Conservation (phyloP, 75 land plant species). For the Cryptomeria japonica region DNA sequence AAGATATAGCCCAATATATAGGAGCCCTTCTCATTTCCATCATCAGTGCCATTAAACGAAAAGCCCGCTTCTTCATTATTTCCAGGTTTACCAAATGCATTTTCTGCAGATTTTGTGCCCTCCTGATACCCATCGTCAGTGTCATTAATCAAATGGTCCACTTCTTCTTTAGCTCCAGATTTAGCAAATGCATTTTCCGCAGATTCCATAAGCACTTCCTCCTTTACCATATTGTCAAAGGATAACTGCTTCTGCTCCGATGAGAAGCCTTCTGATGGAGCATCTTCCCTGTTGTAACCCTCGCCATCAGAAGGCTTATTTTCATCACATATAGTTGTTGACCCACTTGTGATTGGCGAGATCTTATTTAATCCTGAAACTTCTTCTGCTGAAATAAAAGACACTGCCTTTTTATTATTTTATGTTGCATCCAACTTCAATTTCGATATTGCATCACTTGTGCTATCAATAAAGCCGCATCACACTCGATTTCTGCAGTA, state of each 20-base stretch:
- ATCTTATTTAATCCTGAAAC: not conserved
- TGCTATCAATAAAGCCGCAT: conserved; percentile 16
- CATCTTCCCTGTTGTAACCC: conserved; percentile 10
- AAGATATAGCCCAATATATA: too few species aligned
- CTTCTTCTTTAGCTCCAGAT: not conserved
- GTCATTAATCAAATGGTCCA: not conserved
- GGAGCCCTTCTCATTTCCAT: not conserved
- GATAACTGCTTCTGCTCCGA: not conserved
- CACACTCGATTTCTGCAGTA: not conserved
- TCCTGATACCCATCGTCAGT: not conserved
- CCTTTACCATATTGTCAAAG: not conserved
- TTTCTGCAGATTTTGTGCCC: conserved; percentile 1
- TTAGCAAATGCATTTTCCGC: not conserved
- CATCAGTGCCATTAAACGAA: not conserved
- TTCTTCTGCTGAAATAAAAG: not conserved
- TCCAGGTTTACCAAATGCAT: not conserved
- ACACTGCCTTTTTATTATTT: not conserved
- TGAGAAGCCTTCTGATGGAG: not conserved
- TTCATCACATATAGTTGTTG: not conserved
- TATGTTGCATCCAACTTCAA: not conserved
- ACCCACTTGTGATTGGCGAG: not conserved
- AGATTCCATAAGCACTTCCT: not conserved
- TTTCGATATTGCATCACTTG: conserved; percentile 19
- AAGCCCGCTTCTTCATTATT: not conserved
- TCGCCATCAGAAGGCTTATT: not conserved